Percentiles rank a stretch among this genome's conserved stretches.
These are phyloP conservation scores for Aureobasidium sp. DNA, from an alignment of 2,329 filamentous ascomycete genomes.

Conservation along the genomic window DNA sequence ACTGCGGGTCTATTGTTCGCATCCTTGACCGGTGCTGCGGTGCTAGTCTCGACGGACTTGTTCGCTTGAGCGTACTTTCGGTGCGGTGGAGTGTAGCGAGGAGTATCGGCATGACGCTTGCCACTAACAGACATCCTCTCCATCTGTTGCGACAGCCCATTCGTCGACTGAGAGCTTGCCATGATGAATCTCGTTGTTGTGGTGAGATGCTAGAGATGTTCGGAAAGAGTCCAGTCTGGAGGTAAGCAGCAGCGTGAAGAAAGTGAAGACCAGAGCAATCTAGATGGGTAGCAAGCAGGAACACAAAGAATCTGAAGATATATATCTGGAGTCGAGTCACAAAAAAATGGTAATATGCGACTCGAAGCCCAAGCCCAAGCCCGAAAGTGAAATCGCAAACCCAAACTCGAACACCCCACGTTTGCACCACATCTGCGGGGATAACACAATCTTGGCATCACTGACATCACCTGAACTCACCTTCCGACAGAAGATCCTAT, in stretches of 20 bases:
- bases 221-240: neutral
- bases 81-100: neutral
- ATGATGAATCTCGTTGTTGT: neutral
- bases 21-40: neutral
- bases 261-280: neutral
- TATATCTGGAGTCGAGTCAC: neutral
- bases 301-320: neutral
- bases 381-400: neutral
- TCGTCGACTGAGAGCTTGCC: neutral
- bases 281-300: neutral
- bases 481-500: neutral
- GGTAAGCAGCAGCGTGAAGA: neutral
- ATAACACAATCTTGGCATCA: neutral
- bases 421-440: neutral
- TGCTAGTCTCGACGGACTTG: neutral
- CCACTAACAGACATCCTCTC: neutral
- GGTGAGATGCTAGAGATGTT: neutral
- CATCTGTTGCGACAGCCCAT: neutral
- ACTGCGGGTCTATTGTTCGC: neutral
- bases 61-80: neutral
- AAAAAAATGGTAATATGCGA: neutral
- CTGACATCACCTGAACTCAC: conserved; percentile 3
- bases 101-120: neutral
- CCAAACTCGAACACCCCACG: neutral
- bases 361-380: neutral